phyloP scores from a whole-genome alignment of 805 yeast genomes.

The Komagataella phaffii region DNA sequence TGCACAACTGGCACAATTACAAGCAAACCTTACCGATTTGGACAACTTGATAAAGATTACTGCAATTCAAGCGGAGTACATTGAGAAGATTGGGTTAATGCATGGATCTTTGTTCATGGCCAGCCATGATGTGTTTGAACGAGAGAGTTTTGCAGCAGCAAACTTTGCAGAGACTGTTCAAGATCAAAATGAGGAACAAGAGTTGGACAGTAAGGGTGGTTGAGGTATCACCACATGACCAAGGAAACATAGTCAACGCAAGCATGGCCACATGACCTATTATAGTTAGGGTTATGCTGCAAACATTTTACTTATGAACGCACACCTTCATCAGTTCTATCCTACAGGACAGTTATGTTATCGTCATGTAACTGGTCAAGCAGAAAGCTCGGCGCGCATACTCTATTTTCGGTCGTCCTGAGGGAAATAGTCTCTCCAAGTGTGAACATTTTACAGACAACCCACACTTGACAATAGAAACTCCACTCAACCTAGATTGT shows the following conservation, averaged over 20 bases:
- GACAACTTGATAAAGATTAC: constrained; percentile 24
- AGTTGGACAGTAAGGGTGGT: not conserved
- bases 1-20: constrained; percentile 20
- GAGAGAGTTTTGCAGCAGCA: not conserved
- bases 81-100: constrained; percentile 25
- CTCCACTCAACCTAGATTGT: not conserved
- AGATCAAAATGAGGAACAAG: not conserved
- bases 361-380: not conserved
- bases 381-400: not conserved
- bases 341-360: not conserved
- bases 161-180: not conserved
- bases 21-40: constrained; percentile 26
- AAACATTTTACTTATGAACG: not conserved
- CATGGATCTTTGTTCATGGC: constrained; percentile 22
- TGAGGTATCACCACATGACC: not conserved
- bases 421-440: not conserved
- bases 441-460: not conserved
- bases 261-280: not conserved
- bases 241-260: not conserved
- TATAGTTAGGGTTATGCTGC: not conserved
- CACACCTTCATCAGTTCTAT: not conserved
- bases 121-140: constrained; percentile 4
- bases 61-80: constrained; percentile 21
- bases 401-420: not conserved
- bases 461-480: not conserved